These are phyloP conservation scores for Nannochloris sp. DNA, from an alignment of 139 green algal genomes.

Conservation along the genomic window DNA sequence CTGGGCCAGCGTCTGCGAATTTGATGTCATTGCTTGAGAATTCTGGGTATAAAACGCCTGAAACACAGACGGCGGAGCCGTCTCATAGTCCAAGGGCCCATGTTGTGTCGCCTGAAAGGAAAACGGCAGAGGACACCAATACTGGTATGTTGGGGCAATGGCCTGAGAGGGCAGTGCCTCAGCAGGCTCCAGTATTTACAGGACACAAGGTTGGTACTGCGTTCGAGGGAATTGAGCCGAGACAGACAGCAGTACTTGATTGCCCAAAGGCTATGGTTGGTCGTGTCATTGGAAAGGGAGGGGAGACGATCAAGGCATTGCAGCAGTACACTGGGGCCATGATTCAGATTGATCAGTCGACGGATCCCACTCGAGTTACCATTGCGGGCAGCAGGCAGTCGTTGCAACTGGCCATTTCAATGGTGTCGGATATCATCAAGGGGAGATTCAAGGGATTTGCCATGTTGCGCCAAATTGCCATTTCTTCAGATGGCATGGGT, in stretches of 20 bases:
- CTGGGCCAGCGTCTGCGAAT: too few species aligned
- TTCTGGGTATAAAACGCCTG: too few species aligned
- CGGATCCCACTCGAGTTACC: slow-evolving; percentile 72
- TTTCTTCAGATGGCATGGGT: slow-evolving; percentile 7
- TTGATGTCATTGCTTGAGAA: too few species aligned
- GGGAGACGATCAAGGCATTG: slow-evolving; percentile 89
- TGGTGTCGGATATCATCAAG: slow-evolving; percentile 43
- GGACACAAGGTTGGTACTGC: not conserved
- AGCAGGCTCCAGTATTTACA: not conserved
- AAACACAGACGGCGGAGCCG: too few species aligned
- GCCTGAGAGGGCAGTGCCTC: slow-evolving; percentile 12
- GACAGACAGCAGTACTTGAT: slow-evolving; percentile 49
- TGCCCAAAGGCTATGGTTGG: slow-evolving; percentile 85
- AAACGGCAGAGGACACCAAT: not conserved
- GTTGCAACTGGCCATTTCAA: slow-evolving; percentile 35
- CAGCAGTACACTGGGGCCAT: slow-evolving; percentile 68
- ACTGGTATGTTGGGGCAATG: slow-evolving; percentile 2
- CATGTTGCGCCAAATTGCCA: slow-evolving; percentile 41
- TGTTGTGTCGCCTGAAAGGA: too few species aligned
- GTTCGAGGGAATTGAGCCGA: slow-evolving; percentile 1
- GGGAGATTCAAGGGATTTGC: slow-evolving; percentile 58
- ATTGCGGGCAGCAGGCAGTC: slow-evolving; percentile 55
- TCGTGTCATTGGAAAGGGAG: slow-evolving; percentile 86
- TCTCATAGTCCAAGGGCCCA: too few species aligned
- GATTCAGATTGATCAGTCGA: slow-evolving; percentile 83